Evolutionary conservation across 169 alveolate species (phyloP), one percentile per base, ranked within the genome.

Genomic region (Eimeria brunetti): DNA sequence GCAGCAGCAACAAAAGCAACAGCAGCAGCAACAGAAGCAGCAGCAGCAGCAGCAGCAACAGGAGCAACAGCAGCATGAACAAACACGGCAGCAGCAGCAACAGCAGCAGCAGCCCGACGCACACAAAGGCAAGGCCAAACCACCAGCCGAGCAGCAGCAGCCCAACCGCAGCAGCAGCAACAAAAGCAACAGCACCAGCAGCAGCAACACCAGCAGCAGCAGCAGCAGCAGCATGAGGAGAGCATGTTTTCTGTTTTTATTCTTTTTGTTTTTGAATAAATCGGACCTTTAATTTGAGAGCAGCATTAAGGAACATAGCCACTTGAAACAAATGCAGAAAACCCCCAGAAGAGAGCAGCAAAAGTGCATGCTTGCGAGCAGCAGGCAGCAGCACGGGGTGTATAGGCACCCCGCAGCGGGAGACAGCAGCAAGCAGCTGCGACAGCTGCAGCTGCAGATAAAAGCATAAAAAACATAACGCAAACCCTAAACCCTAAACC

Each of bases 371-470:
- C 18, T 41, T 69, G 16, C 71, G 41, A 7, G 89, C 89, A 51
- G 46, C 64, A 24, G 20, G 46, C 71, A 51, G 33, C 8, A 81
- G 46, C 27, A 1, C 18, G 11, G 64, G 89, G 49, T 30, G 11
- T 18, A 30, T 14, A 44, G 27, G 18, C 9, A 36, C 41, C 9
- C n/a, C 60, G 73, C 71, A 9, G 71, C 49, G 46, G 6, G 89
- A 46, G 11, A 27, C 6, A 27, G 89, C 89, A 30, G 89, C 46
- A 22, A 81, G 89, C 89, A 81, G 71, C 69, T 81, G 89, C 27
- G 89, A n/a, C 46, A 81, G 89, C 30, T 81, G 89, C 71, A 81
- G 64, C 89, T 81, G 89, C 71, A 30, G 16, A 27, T 41, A 51
- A 14, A 14, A 36, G 85, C 85, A 75, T 12, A 24, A 38, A 18